phyloP scores from a whole-genome alignment of 305 asterid species.

The Lippia alba region DNA sequence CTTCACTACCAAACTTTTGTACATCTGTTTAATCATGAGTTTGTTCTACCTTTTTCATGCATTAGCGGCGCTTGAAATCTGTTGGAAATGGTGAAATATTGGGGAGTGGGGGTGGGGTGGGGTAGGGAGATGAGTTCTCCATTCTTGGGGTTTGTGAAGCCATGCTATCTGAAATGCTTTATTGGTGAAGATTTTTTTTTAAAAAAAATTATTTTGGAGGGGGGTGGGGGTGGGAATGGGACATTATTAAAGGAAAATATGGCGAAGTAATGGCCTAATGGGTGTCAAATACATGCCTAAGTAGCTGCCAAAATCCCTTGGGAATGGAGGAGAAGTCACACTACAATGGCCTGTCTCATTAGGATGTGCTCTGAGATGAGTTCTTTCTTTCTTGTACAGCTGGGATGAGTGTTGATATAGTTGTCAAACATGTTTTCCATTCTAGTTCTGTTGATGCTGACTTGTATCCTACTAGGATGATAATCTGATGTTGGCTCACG shows the following conservation, averaged over 20 bases:
- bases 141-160: slow-evolving; percentile 15
- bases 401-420: slow-evolving; percentile 27
- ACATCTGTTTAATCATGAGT: background rate
- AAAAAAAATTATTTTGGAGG: background rate
- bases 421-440: slow-evolving; percentile 14
- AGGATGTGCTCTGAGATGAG: background rate
- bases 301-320: slow-evolving; percentile 36
- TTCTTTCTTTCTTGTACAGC: background rate
- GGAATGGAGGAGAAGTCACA: slow-evolving; percentile 26
- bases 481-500: slow-evolving; percentile 21
- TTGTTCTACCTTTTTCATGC: slow-evolving; percentile 3
- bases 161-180: slow-evolving; percentile 15
- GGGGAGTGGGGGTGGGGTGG: background rate
- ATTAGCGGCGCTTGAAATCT: slow-evolving; percentile 26
- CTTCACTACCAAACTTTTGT: slow-evolving; percentile 8
- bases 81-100: slow-evolving; percentile 2
- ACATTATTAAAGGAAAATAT: slow-evolving; percentile 20
- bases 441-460: slow-evolving; percentile 19
- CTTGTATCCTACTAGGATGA: slow-evolving; percentile 26
- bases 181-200: slow-evolving; percentile 27
- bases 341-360: slow-evolving; percentile 27
- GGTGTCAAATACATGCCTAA: slow-evolving; percentile 32
- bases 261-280: slow-evolving; percentile 37
- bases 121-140: slow-evolving; percentile 3
- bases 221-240: background rate